phyloP scores from a whole-genome alignment of 2,329 filamentous ascomycete genomes.

The Fusarium multiceps region DNA sequence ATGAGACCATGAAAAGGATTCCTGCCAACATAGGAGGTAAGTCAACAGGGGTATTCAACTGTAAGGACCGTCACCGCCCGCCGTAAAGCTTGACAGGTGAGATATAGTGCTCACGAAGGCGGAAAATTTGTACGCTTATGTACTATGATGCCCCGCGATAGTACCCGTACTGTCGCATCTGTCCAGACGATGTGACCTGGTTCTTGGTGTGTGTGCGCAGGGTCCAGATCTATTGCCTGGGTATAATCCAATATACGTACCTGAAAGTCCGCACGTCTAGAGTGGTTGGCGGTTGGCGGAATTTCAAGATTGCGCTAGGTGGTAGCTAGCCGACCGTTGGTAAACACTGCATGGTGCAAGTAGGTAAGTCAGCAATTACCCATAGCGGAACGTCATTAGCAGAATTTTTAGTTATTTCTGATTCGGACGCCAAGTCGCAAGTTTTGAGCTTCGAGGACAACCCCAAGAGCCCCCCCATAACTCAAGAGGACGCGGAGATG shows the following conservation, averaged over 20 bases:
- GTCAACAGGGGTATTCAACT: slow-evolving; percentile 21
- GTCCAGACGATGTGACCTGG: slow-evolving; percentile 35
- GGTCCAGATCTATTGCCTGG: slow-evolving; percentile 37
- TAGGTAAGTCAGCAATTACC: background rate
- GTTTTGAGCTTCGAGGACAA: slow-evolving; percentile 1
- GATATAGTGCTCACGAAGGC: slow-evolving; percentile 25
- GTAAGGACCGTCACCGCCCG: slow-evolving; percentile 8
- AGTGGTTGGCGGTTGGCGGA: slow-evolving; percentile 20
- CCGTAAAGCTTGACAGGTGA: slow-evolving; percentile 12
- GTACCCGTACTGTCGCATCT: slow-evolving; percentile 44
- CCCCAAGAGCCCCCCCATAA: background rate
- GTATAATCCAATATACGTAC: slow-evolving; percentile 8
- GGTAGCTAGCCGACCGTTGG: slow-evolving; percentile 33
- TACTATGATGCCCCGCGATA: slow-evolving; percentile 45
- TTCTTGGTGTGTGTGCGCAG: slow-evolving; percentile 29
- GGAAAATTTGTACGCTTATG: slow-evolving; percentile 44
- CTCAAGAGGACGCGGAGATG: background rate
- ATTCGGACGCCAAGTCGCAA: slow-evolving; percentile 16
- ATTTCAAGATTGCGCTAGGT: slow-evolving; percentile 34
- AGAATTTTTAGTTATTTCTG: background rate
- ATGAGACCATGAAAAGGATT: slow-evolving; percentile 9
- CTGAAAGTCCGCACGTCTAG: slow-evolving; percentile 12
- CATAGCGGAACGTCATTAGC: slow-evolving; percentile 30
- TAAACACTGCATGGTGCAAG: slow-evolving; percentile 2
- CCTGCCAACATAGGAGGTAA: slow-evolving; percentile 12